Conservation (phyloP, 805 yeast genomes). For the Yamadazyma akitaensis region DNA sequence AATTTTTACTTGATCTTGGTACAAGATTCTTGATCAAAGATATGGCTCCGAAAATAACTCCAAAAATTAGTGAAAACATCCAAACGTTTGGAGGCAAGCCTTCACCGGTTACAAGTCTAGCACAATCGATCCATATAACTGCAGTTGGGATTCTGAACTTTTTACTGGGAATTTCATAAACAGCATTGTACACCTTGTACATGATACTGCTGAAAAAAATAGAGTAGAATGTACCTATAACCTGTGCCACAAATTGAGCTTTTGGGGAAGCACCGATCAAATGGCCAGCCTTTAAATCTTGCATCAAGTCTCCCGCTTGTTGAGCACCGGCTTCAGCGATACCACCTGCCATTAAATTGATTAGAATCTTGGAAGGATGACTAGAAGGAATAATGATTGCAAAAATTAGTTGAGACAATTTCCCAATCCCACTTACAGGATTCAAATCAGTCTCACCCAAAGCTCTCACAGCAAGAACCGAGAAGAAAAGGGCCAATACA, state of each 20-base stretch:
- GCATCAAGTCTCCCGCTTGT: conserved; percentile 98
- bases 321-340: conserved; percentile 98
- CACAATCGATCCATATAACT: conserved; percentile 94
- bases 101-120: conserved; percentile 85
- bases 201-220: conserved; percentile 74
- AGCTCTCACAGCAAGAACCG: conserved; percentile 88
- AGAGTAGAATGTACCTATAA: conserved; percentile 85
- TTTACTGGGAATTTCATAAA: conserved; percentile 81
- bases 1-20: conserved; percentile 38
- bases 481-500: conserved; percentile 69
- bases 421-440: conserved; percentile 96
- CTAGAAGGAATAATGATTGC: conserved; percentile 72
- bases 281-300: conserved; percentile 93
- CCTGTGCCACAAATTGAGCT: conserved; percentile 88
- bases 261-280: conserved; percentile 86
- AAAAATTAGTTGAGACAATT: conserved; percentile 83
- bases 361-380: conserved; percentile 77
- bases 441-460: conserved; percentile 95
- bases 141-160: conserved; percentile 92
- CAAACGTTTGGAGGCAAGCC: conserved; percentile 82
- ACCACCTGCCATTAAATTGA: conserved; percentile 92
- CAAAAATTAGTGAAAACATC: conserved; percentile 58
- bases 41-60: conserved; percentile 63
- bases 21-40: conserved; percentile 60
- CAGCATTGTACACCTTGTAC: conserved; percentile 76